Evolutionary conservation across 2,329 filamentous ascomycete species (phyloP), one percentile per base, ranked within the genome.

Genomic region (Colletotrichum shisoi): DNA sequence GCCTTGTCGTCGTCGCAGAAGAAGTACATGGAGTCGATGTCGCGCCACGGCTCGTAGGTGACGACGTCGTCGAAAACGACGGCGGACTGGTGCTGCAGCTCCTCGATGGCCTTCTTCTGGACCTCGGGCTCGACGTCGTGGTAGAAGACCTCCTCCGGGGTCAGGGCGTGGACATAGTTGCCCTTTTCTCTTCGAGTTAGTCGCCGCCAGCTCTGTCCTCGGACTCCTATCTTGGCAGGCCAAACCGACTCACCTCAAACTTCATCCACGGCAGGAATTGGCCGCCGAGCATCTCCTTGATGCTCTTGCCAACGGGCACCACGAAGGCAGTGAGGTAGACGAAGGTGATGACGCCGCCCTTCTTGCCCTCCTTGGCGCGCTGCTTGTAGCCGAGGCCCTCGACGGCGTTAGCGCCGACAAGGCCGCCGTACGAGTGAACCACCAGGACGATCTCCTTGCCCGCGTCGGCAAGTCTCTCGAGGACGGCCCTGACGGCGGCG

Each of bases 351-450:
- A 82, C 76, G 4, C 81, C 80, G 0, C 80, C 80, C 13, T 72
- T 68, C 56, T 78, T 70, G 1, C 77, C 79, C 4, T 72, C 71
- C 0, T 64, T 68, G 27, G 71, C 68, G 5, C 79, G 74, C 44
- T 78, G 70, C 44, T 73, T 74, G 52, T 78, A 75, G 3, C 76
- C 74, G 1, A 79, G 71, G 0, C 78, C 78, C 15, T 73, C 68
- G 5, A 82, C 71, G 0, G 78, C 80, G 48, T 77, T 77, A 27
- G 75, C 74, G 4, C 75, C 76, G 1, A 81, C 73, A 0, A 80
- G 72, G 13, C 81, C 81, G 6, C 78, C 77, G 71, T 81, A 82
- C 1, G 78, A 82, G 68, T 84, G 81, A 4, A 76, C 74, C 3
- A 79, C 70, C 1, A 83, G 75, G 0, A 83, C 70, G 6, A 83